These are phyloP conservation scores for Colletotrichum sp. DNA, from an alignment of 2,329 filamentous ascomycete genomes.

Conservation along the genomic window DNA sequence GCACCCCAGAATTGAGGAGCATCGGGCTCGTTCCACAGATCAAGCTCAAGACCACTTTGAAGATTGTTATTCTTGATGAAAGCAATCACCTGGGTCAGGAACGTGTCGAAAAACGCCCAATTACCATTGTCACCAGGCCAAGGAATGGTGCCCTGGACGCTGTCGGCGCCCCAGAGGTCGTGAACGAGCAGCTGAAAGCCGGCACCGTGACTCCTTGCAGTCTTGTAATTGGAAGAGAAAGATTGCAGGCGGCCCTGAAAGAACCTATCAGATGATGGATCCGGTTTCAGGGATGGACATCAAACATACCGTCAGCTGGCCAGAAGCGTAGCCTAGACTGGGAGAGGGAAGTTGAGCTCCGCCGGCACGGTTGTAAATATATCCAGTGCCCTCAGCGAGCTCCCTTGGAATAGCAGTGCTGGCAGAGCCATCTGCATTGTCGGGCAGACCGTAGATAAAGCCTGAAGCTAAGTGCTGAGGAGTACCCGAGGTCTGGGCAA, in stretches of 20 bases:
- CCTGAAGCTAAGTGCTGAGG: not conserved
- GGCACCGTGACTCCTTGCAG: not conserved
- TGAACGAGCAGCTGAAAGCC: not conserved
- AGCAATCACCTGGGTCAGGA: not conserved
- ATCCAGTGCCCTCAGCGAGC: not conserved
- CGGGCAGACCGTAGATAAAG: not conserved
- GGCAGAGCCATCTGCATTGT: not conserved
- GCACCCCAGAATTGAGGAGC: conserved; percentile 5
- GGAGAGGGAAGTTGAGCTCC: not conserved
- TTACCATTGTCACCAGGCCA: conserved; percentile 19
- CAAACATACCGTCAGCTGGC: not conserved
- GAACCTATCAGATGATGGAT: not conserved
- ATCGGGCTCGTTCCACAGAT: conserved; percentile 21
- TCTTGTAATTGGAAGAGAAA: not conserved
- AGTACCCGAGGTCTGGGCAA: not conserved
- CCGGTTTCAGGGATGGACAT: not conserved
- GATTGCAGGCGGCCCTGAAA: not conserved
- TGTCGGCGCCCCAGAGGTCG: conserved; percentile 18
- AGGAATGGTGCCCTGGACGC: not conserved
- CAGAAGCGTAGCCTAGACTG: not conserved
- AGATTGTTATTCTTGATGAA: not conserved
- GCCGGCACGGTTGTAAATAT: not conserved
- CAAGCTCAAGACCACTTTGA: not conserved
- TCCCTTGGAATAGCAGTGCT: not conserved
- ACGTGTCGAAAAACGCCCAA: conserved; percentile 9